Base-by-base conservation (phyloP, 2,329 filamentous ascomycete species). In the Colletotrichum spinosum region DNA sequence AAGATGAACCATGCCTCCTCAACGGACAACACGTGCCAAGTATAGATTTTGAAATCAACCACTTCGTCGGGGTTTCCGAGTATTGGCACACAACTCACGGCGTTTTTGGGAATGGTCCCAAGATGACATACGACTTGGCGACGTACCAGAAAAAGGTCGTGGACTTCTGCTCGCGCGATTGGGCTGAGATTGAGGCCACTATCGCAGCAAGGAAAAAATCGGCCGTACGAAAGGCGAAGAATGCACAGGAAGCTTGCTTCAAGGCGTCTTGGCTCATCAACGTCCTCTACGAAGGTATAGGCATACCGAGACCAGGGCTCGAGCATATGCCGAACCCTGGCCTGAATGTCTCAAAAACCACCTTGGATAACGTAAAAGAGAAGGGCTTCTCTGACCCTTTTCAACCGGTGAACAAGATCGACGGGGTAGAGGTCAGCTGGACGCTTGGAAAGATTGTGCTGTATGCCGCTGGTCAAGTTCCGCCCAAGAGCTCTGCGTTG, bases 11-110 rank as follows among this genome's bases (percentile, higher is more conserved):
- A 0, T 99, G 96, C 77, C 81, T 99, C 39, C 83, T 99, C 44
- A 93, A 97, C 71, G 94, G 96, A 1, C 89, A 95, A 68, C 94
- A 98, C 74, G 94, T 96, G 1, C 96, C 96, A 1, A 92, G 93
- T 4, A 97, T 99, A 69, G 96, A 99, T 75, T 99, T 98, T 73
- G 91, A 96, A 68, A 90, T 98, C 41, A 99, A 99, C 72, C 97
- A 97, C 76, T 99, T 99, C 73, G 90, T 99, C 35, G 96, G 96
- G 10, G 95, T 99, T 4, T 98, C 95, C 1, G 96, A 99, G 75
- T 99, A 97, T 78, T 99, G 96, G 95, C 96, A 99, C 77, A 97
- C 95, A 0, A 99, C 96, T 0, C 96, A 99, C 72, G 94, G 96
- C 59, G 90, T 98, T 2, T 98, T 99, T 71, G 89, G 88, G 4